phyloP scores from a whole-genome alignment of 805 yeast species.

The Yamadazyma scolyti region DNA sequence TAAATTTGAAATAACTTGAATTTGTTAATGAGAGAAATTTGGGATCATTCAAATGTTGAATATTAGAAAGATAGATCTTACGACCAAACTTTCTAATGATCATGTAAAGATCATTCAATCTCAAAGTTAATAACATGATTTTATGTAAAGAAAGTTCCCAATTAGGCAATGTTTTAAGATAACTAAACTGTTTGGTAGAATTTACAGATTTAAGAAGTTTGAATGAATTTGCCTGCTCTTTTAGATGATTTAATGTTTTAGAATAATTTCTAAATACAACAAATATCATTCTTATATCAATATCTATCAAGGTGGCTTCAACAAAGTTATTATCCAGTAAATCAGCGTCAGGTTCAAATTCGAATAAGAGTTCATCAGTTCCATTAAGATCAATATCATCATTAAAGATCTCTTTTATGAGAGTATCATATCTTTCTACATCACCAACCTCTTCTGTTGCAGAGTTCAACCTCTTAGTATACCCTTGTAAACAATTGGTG shows the following conservation, averaged over 20 bases:
- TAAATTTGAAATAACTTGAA: slow-evolving; percentile 25
- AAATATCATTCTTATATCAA: slow-evolving; percentile 33
- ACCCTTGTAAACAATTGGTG: slow-evolving; percentile 30
- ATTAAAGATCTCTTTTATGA: slow-evolving; percentile 6
- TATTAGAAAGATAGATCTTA: slow-evolving; percentile 43
- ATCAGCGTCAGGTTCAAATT: slow-evolving; percentile 3
- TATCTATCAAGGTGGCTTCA: slow-evolving; percentile 34
- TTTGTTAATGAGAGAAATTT: slow-evolving; percentile 28
- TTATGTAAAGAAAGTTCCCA: slow-evolving; percentile 40
- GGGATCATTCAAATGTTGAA: slow-evolving; percentile 39
- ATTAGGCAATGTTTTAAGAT: slow-evolving; percentile 22
- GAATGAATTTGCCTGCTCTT: slow-evolving; percentile 14
- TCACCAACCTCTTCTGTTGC: slow-evolving; percentile 19
- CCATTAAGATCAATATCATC: slow-evolving; percentile 9
- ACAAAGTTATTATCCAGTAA: slow-evolving; percentile 4
- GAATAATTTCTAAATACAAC: slow-evolving; percentile 23
- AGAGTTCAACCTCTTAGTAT: slow-evolving; percentile 29
- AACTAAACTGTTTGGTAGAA: slow-evolving; percentile 8
- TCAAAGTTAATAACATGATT: slow-evolving; percentile 40
- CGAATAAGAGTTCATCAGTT: slow-evolving; percentile 4
- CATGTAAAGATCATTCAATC: slow-evolving; percentile 49
- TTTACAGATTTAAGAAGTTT: slow-evolving; percentile 8
- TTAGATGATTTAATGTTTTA: slow-evolving; percentile 22
- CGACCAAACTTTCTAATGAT: slow-evolving; percentile 46
- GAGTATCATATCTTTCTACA: slow-evolving; percentile 3